Base-by-base conservation (phyloP, 106 monocot genomes). In the Xerophyta viscosa region DNA sequence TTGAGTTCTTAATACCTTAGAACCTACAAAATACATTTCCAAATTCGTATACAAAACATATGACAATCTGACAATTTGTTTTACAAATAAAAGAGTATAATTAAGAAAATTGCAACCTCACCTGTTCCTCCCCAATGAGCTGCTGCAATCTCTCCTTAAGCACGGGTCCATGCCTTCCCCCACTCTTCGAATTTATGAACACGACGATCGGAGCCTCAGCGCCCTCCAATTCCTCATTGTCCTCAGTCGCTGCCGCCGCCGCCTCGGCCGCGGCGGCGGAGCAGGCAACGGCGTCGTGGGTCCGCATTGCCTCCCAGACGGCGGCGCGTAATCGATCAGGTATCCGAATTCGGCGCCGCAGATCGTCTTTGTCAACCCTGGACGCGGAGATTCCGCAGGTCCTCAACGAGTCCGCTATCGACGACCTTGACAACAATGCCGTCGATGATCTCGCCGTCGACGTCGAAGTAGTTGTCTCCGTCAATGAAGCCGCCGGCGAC, bases 61-160 rank as follows among this genome's bases (percentile, higher is more conserved):
- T n/a, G n/a, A n/a, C n/a, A n/a, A n/a, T n/a, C n/a, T n/a, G n/a
- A n/a, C n/a, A n/a, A n/a, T n/a, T n/a, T n/a, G n/a, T n/a, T n/a
- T n/a, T n/a, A n/a, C n/a, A n/a, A n/a, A n/a, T n/a, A n/a, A n/a
- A n/a, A n/a, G n/a, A 6, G 4, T n/a, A 46, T 3, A 46, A 14
- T 4, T 4, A 13, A 13, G 45, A 46, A 46, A n/a, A 18, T 4
- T 20, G 4, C 6, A 8, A 46, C 9, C 19, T 22, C 15, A 96
- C 94, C 88, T 96, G 94, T 36, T 82, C 94, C 37, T 61, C 58
- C 18, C 78, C 88, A 30, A 96, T 73, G 55, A 96, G 78, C 37
- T 81, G 62, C 61, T 71, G 66, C 2, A 96, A 75, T 51, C 88
- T 65, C 21, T 13, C 62, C 67, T 71, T 88, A 31, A 96, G 81